phyloP scores from a whole-genome alignment of 1,284 basidiomycete species.

The Cryptococcus sp. region DNA sequence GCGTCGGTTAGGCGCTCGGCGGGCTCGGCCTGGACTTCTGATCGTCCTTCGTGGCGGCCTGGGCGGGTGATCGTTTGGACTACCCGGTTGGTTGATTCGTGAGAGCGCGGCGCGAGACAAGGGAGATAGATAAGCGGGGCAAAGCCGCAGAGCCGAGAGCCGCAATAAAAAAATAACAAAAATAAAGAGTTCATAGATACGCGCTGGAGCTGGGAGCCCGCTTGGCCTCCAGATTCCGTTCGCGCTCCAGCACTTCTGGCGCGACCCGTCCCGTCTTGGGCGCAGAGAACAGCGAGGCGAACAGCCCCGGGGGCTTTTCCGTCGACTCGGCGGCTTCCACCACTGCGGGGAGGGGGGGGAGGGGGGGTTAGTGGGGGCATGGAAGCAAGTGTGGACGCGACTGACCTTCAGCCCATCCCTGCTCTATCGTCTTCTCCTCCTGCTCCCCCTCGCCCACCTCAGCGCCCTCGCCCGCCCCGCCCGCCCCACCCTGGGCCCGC shows the following conservation, averaged over 20 bases:
- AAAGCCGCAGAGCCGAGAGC: too few relatives aligned
- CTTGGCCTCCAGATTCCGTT: not conserved
- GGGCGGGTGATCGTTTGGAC: too few relatives aligned
- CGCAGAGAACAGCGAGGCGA: not conserved
- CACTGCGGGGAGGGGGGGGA: not conserved
- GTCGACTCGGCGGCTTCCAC: not conserved
- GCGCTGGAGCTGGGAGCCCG: slow-evolving; percentile 1
- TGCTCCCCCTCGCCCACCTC: slow-evolving; percentile 19
- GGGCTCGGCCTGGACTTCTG: too few relatives aligned
- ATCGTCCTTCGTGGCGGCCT: too few relatives aligned
- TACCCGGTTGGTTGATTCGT: too few relatives aligned
- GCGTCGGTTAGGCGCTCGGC: too few relatives aligned
- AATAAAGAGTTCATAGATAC: not conserved
- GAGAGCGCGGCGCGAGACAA: too few relatives aligned
- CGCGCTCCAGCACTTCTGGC: not conserved
- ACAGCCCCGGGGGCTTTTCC: not conserved
- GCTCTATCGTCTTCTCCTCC: slow-evolving; percentile 15
- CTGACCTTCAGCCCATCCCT: slow-evolving; percentile 30
- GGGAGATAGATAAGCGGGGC: too few relatives aligned
- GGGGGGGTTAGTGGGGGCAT: not conserved
- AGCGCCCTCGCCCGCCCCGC: slow-evolving; percentile 20
- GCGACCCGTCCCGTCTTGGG: not conserved
- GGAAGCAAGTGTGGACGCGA: not conserved
- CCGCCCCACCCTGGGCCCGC: slow-evolving; percentile 18
- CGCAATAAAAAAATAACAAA: too few relatives aligned